phyloP scores from a whole-genome alignment of 179 eudicot species.

The Beta lomatogona region DNA sequence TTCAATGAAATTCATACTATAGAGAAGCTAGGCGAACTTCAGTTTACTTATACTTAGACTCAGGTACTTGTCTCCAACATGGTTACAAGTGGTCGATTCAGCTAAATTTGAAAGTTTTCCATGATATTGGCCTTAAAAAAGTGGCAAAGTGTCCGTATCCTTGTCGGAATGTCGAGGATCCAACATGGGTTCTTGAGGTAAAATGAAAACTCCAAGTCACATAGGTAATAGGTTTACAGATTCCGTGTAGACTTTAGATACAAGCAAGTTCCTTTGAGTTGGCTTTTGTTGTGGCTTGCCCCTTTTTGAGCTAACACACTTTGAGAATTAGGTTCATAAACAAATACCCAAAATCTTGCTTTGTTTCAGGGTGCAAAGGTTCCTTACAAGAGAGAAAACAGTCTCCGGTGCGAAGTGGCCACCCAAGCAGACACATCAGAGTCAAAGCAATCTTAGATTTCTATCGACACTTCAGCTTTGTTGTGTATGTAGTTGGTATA shows the following conservation, averaged over 20 bases:
- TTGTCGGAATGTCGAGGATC: too few relatives aligned
- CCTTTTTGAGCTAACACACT: constrained; percentile 6
- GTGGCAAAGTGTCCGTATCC: too few relatives aligned
- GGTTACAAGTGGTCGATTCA: too few relatives aligned
- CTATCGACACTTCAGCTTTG: not conserved
- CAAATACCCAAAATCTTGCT: constrained; percentile 9
- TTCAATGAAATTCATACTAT: not conserved
- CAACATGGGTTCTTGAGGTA: too few relatives aligned
- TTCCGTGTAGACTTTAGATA: not conserved
- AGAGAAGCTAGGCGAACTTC: not conserved
- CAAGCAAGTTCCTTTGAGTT: not conserved
- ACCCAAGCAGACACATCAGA: constrained; percentile 36
- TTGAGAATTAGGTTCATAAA: constrained; percentile 11
- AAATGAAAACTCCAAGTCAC: too few relatives aligned
- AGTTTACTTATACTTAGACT: not conserved
- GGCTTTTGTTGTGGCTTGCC: not conserved
- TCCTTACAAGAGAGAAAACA: constrained; percentile 63
- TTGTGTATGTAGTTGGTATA: constrained; percentile 4
- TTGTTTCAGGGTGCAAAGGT: constrained; percentile 72
- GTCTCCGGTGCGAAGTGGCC: constrained; percentile 60
- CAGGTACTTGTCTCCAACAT: not conserved
- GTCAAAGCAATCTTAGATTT: constrained; percentile 38
- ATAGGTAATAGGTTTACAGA: not conserved
- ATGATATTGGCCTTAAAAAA: too few relatives aligned
- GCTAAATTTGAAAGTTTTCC: too few relatives aligned